Evolutionary conservation across 768 basidiomycete species (phyloP).

Genomic region (Xerocomellus chrysenteron): DNA sequence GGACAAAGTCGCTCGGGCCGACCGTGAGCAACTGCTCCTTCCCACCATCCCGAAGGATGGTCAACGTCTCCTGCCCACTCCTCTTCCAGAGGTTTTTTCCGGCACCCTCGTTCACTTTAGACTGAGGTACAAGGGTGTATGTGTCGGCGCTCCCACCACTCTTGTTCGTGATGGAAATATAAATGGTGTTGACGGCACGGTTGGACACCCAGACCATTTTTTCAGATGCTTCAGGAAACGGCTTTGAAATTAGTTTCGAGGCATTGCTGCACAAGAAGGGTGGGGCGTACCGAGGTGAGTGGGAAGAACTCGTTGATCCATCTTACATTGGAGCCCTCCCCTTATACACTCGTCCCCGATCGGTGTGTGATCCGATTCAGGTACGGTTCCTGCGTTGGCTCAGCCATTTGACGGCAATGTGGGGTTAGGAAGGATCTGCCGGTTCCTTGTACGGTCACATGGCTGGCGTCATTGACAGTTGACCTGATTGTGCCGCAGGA

Average conservation of each 20-base stretch:
- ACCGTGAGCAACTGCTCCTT: slow-evolving; percentile 12
- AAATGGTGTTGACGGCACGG: not conserved
- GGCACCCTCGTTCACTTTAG: not conserved
- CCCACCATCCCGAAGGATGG: slow-evolving; percentile 2
- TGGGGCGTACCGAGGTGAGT: not conserved
- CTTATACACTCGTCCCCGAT: not conserved
- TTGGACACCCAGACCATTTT: slow-evolving; percentile 22
- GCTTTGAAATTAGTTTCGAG: no score
- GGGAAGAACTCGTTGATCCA: not conserved
- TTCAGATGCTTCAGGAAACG: no score
- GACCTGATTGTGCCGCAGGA: not conserved
- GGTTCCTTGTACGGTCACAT: not conserved
- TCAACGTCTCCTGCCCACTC: slow-evolving; percentile 8
- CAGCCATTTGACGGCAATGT: not conserved
- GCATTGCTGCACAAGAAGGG: no score
- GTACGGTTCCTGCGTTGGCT: not conserved
- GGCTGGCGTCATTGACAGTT: no score
- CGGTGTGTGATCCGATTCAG: not conserved
- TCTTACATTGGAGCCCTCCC: not conserved
- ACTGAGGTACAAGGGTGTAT: slow-evolving; percentile 1
- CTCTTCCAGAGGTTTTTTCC: slow-evolving; percentile 10
- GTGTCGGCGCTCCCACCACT: not conserved
- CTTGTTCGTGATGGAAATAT: slow-evolving; percentile 8
- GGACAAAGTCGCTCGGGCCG: slow-evolving; percentile 14
- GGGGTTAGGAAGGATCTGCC: not conserved